Evolutionary conservation across 2,329 filamentous ascomycete species (phyloP), one percentile per base, ranked within the genome.

Genomic region (Colletotrichum gloeosporioides): DNA sequence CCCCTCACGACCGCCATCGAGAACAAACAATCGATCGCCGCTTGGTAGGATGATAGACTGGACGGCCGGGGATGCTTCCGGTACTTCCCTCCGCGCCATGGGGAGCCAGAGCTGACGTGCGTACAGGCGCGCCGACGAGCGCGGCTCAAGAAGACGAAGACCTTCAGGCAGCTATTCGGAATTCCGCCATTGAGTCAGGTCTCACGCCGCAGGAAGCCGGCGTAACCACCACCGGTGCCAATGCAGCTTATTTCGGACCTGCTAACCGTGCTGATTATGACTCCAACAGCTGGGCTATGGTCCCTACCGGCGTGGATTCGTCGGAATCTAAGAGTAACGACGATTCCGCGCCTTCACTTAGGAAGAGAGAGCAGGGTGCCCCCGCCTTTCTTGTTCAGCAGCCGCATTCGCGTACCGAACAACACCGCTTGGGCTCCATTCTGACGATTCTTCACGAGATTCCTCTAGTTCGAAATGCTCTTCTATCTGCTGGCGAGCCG

Each of bases 1-100:
- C 7, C 90, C 90, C 0, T 92, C 92, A 22, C 87, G 92, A 72
- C 92, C 92, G n/a, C 92, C 92, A 2, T 93, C 92, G 27, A 86
- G 91, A 82, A 86, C 89, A 61, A 90, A 89, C 76, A 89, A 89
- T 78, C 87, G 87, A 79, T 93, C 92, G 39, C 91, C 92, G 10
- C 81, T 92, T 75, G 86, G 88, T 81, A 89, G 85, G 79, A 84
- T 90, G 77, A 84, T 88, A 78, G 88, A 91, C 69, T 88, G 88
- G 84, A 85, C 85, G 72, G 83, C 85, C 31, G 82, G 83, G 69
- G 84, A 86, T 64, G 27, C 53, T 71, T 77, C 74, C 69, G 74
- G 74, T 77, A 77, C 32, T 77, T 29, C 76, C 73, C 62, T 73
- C 66, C 69, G 49, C 64, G 65, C 25, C 44, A 36, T 55, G 32